Base-by-base conservation (phyloP, 306 rosid genomes). In the Citrullus amarus region DNA sequence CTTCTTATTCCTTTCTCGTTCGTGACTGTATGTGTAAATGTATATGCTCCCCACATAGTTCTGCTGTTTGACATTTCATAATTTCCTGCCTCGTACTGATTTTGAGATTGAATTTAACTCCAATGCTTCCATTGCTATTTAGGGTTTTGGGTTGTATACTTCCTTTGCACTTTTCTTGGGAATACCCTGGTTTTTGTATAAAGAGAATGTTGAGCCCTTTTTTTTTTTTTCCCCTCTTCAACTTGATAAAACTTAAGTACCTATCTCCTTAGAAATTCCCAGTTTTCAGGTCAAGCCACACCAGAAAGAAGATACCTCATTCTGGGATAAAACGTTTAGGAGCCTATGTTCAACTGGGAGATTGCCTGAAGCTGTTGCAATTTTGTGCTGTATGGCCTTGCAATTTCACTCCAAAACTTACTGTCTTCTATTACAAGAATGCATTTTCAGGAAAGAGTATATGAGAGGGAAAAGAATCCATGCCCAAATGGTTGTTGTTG, bases 361-460 rank as follows among this genome's bases (percentile, higher is more conserved):
- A 68, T 79, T 86, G 81, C 78, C 77, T 0, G 92, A 92, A 56
- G 92, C 91, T 22, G 82, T 88, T 79, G 86, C 82, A 57, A 86
- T 89, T 2, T 87, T 93, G 87, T 93, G 87, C 72, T 9, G 76
- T 53, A 77, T 83, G 16, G 84, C 87, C 66, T 48, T 79, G 60
- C 82, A 58, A 25, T 84, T 84, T 54, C 81, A 84, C 39, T 81
- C 85, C 5, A 79, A 78, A 62, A 87, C 93, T 16, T 90, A 88
- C 81, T 81, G 89, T 54, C 91, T 93, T 85, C 83, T 91, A 78
- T 85, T 91, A 86, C 96, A 93, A 86, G 96, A 93, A 80, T 84
- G 96, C 79, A 87, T 90, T 78, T 88, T 76, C 78, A 87, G 89
- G 85, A 90, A 90, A 87, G 82, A 87, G 75, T 86, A 87, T 78